Evolutionary conservation across 805 yeast species (phyloP).

Genomic region (Jamesozyma gamospora): DNA sequence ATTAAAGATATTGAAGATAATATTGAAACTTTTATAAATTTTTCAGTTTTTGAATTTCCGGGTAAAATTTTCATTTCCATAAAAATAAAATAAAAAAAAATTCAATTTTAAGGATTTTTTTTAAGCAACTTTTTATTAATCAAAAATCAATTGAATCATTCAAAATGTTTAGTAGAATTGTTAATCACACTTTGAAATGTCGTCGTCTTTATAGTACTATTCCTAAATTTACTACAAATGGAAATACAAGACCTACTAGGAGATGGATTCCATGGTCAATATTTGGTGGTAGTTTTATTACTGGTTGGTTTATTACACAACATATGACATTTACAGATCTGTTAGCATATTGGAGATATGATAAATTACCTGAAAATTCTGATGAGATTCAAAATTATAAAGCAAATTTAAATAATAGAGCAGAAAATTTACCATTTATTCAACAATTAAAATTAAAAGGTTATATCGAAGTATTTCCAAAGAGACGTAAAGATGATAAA

Average conservation of each 20-base stretch:
- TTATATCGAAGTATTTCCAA: conserved; percentile 27
- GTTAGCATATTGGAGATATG: conserved; percentile 28
- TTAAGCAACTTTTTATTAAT: too few species aligned
- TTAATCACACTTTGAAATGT: conserved; percentile 4
- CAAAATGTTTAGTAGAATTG: conserved; percentile 10
- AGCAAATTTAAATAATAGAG: conserved; percentile 34
- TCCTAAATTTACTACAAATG: conserved; percentile 1
- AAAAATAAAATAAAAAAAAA: too few species aligned
- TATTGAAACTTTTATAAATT: too few species aligned
- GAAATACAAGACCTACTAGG: background rate
- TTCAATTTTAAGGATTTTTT: too few species aligned
- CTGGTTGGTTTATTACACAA: conserved; percentile 27
- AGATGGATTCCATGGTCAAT: conserved; percentile 21
- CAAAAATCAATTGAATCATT: too few species aligned
- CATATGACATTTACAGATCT: conserved; percentile 29
- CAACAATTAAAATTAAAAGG: conserved; percentile 36
- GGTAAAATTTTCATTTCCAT: too few species aligned
- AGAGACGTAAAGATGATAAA: background rate
- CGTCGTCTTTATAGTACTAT: background rate
- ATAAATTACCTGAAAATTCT: conserved; percentile 22
- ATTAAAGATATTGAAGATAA: too few species aligned
- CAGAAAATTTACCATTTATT: conserved; percentile 43
- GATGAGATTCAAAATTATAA: conserved; percentile 25
- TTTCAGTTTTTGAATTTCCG: too few species aligned
- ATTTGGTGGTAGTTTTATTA: conserved; percentile 23